A percentile compares a stretch with the other conserved stretches of the same genome.
Evolutionary conservation across 1,139 yeast species (phyloP).

Genomic region (Kazachstania sp.): DNA sequence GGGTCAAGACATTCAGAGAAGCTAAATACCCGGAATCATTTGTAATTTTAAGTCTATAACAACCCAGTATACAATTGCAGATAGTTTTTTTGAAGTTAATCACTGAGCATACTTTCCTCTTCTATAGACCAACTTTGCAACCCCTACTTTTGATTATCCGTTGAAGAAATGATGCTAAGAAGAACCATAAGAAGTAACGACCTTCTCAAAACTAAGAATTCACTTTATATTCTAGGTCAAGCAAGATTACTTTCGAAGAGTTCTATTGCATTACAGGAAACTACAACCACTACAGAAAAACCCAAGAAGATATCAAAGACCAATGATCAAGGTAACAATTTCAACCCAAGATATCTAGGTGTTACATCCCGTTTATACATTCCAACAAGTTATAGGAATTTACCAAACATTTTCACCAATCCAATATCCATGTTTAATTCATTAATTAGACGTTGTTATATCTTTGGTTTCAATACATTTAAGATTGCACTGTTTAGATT

Average conservation of each 20-base stretch:
- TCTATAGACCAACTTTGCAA: no score
- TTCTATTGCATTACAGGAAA: background rate
- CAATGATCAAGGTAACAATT: slow-evolving; percentile 13
- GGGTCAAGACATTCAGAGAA: no score
- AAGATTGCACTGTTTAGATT: slow-evolving; percentile 57
- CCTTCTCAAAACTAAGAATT: background rate
- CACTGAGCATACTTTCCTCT: no score
- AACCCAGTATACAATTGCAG: no score
- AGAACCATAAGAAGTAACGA: background rate
- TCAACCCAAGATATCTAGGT: slow-evolving; percentile 38
- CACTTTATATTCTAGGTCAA: background rate
- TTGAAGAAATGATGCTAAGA: background rate
- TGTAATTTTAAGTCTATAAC: no score
- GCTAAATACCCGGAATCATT: no score
- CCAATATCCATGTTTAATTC: slow-evolving; percentile 38
- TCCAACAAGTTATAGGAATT: slow-evolving; percentile 40
- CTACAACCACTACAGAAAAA: background rate
- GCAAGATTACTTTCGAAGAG: slow-evolving; percentile 1
- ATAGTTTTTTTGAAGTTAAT: no score
- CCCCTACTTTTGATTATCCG: no score
- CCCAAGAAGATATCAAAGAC: slow-evolving; percentile 7
- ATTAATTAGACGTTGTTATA: slow-evolving; percentile 42
- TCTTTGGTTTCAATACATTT: slow-evolving; percentile 53
- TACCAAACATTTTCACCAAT: slow-evolving; percentile 37
- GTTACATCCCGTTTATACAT: slow-evolving; percentile 41